A percentile compares a stretch with the other conserved stretches of the same genome.
phyloP scores from a whole-genome alignment of 2,329 filamentous ascomycete genomes.

The Trichophyton benhamiae region DNA sequence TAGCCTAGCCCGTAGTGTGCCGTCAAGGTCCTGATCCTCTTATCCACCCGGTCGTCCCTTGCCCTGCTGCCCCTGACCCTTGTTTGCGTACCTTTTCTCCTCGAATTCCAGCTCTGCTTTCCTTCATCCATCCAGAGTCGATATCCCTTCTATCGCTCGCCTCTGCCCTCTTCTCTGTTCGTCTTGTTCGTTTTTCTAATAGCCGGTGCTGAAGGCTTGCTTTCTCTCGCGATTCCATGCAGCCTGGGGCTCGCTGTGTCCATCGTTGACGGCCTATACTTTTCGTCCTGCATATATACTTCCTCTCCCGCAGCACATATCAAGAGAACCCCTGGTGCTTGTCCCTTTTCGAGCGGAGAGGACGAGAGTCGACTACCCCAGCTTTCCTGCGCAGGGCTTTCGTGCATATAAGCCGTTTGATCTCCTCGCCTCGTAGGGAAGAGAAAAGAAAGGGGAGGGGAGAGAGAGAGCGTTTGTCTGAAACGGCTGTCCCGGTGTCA shows the following conservation, averaged over 20 bases:
- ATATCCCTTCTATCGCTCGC: not conserved
- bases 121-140: not conserved
- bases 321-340: not conserved
- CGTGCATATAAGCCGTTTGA: not conserved
- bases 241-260: slow-evolving; percentile 14
- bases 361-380: not conserved
- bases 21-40: not conserved
- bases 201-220: slow-evolving; percentile 11
- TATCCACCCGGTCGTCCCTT: not conserved
- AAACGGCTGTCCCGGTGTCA: not conserved
- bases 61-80: not conserved
- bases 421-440: not conserved
- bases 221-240: slow-evolving; percentile 8
- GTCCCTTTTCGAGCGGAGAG: not conserved
- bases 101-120: not conserved
- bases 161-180: not conserved
- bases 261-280: slow-evolving; percentile 4
- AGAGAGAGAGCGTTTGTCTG: not conserved
- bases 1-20: not conserved
- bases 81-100: not conserved
- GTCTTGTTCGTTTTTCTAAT: slow-evolving; percentile 4
- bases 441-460: not conserved
- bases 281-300: not conserved
- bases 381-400: not conserved
- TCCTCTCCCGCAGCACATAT: not conserved